Percentiles rank a stretch among this genome's conserved stretches.
phyloP scores from a whole-genome alignment of 768 basidiomycete species.

The Podaxis sp. region DNA sequence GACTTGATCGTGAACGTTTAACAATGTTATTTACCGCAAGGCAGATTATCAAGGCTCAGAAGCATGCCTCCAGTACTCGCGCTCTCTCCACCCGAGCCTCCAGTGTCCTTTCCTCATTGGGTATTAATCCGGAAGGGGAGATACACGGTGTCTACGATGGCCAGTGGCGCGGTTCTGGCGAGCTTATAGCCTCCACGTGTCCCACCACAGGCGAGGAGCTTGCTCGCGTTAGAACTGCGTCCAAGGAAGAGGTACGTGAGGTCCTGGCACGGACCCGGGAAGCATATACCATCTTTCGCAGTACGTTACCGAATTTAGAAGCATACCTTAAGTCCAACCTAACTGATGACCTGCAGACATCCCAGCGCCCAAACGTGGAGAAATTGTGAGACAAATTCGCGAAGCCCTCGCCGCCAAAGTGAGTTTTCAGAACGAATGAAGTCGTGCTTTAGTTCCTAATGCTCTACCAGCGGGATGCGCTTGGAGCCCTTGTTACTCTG shows the following conservation, averaged over 20 bases:
- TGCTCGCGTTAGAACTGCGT: conserved; percentile 69
- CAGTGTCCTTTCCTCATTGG: conserved; percentile 57
- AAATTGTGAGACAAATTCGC: conserved; percentile 83
- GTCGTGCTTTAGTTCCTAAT: conserved; percentile 12
- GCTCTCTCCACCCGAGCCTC: conserved; percentile 69
- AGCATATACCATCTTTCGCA: conserved; percentile 66
- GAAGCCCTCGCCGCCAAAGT: conserved; percentile 79
- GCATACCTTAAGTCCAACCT: neutral
- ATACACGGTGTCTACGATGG: conserved; percentile 80
- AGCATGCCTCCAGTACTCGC: conserved; percentile 23
- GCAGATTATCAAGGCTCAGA: neutral
- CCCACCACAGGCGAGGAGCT: conserved; percentile 86
- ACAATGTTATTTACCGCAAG: conserved; percentile 3
- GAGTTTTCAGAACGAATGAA: conserved; percentile 11
- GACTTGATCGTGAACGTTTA: neutral
- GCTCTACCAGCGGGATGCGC: conserved; percentile 55
- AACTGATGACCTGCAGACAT: conserved; percentile 32
- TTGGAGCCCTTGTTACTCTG: conserved; percentile 80
- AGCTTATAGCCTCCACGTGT: conserved; percentile 65
- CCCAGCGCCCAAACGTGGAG: conserved; percentile 86
- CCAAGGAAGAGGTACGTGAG: conserved; percentile 65
- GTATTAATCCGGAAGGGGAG: conserved; percentile 53
- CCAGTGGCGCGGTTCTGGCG: conserved; percentile 74
- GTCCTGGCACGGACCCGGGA: conserved; percentile 68
- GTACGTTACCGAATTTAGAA: conserved; percentile 23